Percentiles rank a stretch among this genome's conserved stretches.
phyloP scores from a whole-genome alignment of 192 early-diverging fungal genomes.

The Rhizoclosmatium globosum region DNA sequence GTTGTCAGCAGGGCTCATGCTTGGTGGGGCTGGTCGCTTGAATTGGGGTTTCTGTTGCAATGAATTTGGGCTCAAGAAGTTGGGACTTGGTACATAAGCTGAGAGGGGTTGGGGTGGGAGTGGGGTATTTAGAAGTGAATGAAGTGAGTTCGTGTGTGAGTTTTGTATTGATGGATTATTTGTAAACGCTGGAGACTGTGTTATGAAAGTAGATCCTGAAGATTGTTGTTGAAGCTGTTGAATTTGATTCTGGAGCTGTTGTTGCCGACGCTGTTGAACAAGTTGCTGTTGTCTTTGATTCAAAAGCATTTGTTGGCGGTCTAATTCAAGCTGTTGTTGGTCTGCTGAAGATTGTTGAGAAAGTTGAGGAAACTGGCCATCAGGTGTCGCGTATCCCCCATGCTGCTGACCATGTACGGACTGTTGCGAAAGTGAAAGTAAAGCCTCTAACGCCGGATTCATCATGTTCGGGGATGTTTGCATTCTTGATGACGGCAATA shows the following conservation, averaged over 20 bases:
- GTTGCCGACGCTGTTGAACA: neutral
- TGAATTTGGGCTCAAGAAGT: neutral
- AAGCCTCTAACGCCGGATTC: no score
- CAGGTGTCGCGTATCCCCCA: no score
- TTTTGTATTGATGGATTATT: neutral
- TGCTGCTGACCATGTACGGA: no score
- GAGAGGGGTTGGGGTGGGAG: neutral
- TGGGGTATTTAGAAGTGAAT: neutral
- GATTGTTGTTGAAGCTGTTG: neutral
- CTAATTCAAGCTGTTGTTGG: no score
- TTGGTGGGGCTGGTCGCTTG: no score
- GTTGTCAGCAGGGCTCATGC: no score
- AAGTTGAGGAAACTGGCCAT: no score
- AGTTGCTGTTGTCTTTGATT: neutral
- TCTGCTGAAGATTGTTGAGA: no score
- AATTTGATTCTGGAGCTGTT: neutral
- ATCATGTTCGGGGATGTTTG: no score
- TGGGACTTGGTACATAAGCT: neutral
- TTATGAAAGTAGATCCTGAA: neutral
- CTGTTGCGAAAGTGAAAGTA: no score
- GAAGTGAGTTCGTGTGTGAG: neutral
- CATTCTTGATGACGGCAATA: no score
- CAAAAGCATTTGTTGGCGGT: neutral
- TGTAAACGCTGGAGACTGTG: neutral
- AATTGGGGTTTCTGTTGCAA: no score